These are phyloP conservation scores for Combretum micranthum DNA, from an alignment of 345 rosid species.

Conservation along the genomic window DNA sequence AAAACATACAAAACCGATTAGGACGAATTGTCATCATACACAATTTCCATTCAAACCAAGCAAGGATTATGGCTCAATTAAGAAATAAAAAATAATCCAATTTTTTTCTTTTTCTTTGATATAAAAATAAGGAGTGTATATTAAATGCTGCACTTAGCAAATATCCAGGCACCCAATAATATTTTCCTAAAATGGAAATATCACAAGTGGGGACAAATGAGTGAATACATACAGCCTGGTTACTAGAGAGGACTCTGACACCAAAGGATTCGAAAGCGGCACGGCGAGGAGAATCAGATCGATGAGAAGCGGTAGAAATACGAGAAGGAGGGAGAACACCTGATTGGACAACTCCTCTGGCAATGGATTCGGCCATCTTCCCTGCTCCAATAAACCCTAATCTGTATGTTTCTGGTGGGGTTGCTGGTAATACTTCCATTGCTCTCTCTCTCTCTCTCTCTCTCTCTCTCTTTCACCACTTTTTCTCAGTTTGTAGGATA, in stretches of 20 bases:
- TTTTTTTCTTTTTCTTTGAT: no score
- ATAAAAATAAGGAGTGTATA: no score
- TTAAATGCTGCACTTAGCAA: no score
- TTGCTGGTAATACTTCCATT: conserved; percentile 40
- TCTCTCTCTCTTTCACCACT: not conserved
- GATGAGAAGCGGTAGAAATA: conserved; percentile 58
- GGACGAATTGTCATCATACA: no score
- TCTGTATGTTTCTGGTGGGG: conserved; percentile 39
- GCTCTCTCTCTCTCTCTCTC: not conserved
- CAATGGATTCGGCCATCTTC: conserved; percentile 92
- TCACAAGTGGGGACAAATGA: not conserved
- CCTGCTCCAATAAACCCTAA: conserved; percentile 87
- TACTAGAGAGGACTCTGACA: conserved; percentile 38
- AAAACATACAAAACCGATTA: no score
- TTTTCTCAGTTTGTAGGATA: not conserved
- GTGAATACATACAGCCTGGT: conserved; percentile 33
- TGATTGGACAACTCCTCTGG: conserved; percentile 66
- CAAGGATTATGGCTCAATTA: no score
- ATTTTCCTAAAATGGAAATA: no score
- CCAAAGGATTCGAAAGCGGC: conserved; percentile 65
- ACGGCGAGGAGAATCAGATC: conserved; percentile 53
- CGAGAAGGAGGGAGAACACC: conserved; percentile 66
- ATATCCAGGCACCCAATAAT: no score
- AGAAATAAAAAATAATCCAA: no score
- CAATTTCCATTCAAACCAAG: no score